These are phyloP conservation scores for Daldinia decipiens DNA, from an alignment of 495 filamentous ascomycete genomes.

Conservation along the genomic window DNA sequence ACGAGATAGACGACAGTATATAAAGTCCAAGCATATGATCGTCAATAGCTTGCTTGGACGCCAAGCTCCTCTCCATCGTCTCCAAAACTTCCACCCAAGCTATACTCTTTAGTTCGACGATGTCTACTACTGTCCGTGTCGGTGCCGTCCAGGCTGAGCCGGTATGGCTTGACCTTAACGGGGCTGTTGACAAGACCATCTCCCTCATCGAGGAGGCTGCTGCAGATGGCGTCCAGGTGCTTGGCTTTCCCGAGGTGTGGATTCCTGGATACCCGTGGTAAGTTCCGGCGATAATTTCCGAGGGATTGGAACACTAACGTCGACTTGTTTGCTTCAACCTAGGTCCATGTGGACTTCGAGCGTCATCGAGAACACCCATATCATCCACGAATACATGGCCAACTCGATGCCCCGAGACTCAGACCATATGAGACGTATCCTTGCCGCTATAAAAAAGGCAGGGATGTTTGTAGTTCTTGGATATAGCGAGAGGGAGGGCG, in stretches of 20 bases:
- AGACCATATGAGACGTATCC: slow-evolving; percentile 60
- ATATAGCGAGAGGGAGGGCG: slow-evolving; percentile 60
- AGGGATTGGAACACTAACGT: slow-evolving; percentile 34
- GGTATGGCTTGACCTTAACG: slow-evolving; percentile 63
- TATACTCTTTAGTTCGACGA: slow-evolving; percentile 24
- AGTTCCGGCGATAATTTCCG: slow-evolving; percentile 54
- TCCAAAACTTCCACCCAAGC: not conserved
- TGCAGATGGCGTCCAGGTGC: slow-evolving; percentile 58
- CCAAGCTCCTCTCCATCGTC: slow-evolving; percentile 5
- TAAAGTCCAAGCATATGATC: slow-evolving; percentile 28
- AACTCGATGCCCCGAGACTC: slow-evolving; percentile 61
- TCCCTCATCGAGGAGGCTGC: slow-evolving; percentile 62
- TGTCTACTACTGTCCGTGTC: slow-evolving; percentile 49
- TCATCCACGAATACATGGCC: slow-evolving; percentile 59
- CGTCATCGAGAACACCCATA: slow-evolving; percentile 55
- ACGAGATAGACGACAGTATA: slow-evolving; percentile 24
- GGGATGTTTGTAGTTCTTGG: slow-evolving; percentile 62
- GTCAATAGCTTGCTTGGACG: slow-evolving; percentile 10
- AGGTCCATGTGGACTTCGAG: slow-evolving; percentile 51
- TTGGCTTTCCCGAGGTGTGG: slow-evolving; percentile 67
- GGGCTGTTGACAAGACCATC: slow-evolving; percentile 63
- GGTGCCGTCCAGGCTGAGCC: slow-evolving; percentile 65
- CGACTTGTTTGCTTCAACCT: slow-evolving; percentile 36
- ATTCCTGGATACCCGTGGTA: slow-evolving; percentile 66
- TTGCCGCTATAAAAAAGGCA: slow-evolving; percentile 52